Evolutionary conservation across 2,329 filamentous ascomycete species (phyloP), one percentile per base, ranked within the genome.

Genomic region (Talaromyces sp.): DNA sequence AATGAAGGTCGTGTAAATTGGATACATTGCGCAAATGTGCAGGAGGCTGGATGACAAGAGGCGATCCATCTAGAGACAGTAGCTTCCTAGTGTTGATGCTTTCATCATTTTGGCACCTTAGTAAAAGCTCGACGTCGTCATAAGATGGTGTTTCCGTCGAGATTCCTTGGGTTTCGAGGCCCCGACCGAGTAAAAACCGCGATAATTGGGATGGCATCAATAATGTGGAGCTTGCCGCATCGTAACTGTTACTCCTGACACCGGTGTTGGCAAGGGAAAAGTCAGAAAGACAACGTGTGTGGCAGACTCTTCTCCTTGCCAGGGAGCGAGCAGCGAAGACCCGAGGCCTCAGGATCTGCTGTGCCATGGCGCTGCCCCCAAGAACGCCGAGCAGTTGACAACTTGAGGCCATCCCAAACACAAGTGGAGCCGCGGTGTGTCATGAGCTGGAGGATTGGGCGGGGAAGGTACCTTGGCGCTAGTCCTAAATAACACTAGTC

Each of bases 141-240:
- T 68, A 63, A 26, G 67, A 29, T 3, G 59, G 53, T 6, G 56
- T 12, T 17, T 31, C 38, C 3, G 56, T 52, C 4, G 57, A 19
- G 32, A 65, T 53, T 9, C 58, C 27, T 29, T 62, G 68, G 29
- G 9, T 57, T 14, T 57, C 29, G 31, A 55, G 41, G 8, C 54
- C 41, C 31, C 67, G 67, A 9, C 63, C 72, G 38, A 76, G 53
- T 12, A 68, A 65, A 63, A 70, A 75, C 57, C 72, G 70, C 43
- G 75, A 63, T 53, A 74, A 53, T 56, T 74, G 66, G 21, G 71
- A 68, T 24, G 68, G 65, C 43, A 68, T 63, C 58, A 69, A 41
- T 31, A 69, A 41, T 31, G 58, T 61, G 56, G 56, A 55, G 59
- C 56, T 51, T 7, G 27, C 48, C 24, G 8, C 48, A 19, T 57